phyloP scores from a whole-genome alignment of 1,284 basidiomycete genomes.

The Irpex lacteus region DNA sequence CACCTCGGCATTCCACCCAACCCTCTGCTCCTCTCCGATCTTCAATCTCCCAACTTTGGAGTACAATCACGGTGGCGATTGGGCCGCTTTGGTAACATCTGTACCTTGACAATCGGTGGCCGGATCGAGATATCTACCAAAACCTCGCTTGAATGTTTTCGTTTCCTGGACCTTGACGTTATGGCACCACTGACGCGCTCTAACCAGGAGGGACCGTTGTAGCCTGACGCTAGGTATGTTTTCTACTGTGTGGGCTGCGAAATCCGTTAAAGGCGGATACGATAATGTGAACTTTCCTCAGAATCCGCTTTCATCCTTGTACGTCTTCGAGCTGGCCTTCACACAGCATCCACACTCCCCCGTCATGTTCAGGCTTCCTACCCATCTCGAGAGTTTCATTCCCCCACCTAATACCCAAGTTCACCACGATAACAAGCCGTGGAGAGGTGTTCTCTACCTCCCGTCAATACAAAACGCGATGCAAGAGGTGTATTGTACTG shows the following conservation, averaged over 20 bases:
- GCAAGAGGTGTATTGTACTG: slow-evolving; percentile 54
- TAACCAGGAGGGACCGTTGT: not conserved
- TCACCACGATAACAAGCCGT: slow-evolving; percentile 36
- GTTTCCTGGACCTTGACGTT: slow-evolving; percentile 5
- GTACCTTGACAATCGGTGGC: slow-evolving; percentile 21
- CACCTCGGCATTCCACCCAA: not conserved
- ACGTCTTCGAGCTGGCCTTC: not conserved
- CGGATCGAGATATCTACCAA: slow-evolving; percentile 9
- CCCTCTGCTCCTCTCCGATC: not conserved
- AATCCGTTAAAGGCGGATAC: slow-evolving; percentile 18
- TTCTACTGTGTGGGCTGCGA: slow-evolving; percentile 12
- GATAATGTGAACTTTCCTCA: slow-evolving; percentile 13
- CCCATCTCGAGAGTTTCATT: slow-evolving; percentile 54
- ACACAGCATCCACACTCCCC: slow-evolving; percentile 13
- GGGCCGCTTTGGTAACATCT: slow-evolving; percentile 6
- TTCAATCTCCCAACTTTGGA: slow-evolving; percentile 5
- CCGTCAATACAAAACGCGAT: slow-evolving; percentile 27
- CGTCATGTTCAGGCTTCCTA: slow-evolving; percentile 51
- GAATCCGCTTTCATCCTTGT: slow-evolving; percentile 11
- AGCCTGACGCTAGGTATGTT: slow-evolving; percentile 1
- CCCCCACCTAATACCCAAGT: slow-evolving; percentile 49
- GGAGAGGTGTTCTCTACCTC: slow-evolving; percentile 48
- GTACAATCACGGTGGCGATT: slow-evolving; percentile 11
- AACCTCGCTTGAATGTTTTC: not conserved
- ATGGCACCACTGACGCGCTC: slow-evolving; percentile 3